Conservation (phyloP, 495 filamentous ascomycete genomes). For the Penicillium nucicola region DNA sequence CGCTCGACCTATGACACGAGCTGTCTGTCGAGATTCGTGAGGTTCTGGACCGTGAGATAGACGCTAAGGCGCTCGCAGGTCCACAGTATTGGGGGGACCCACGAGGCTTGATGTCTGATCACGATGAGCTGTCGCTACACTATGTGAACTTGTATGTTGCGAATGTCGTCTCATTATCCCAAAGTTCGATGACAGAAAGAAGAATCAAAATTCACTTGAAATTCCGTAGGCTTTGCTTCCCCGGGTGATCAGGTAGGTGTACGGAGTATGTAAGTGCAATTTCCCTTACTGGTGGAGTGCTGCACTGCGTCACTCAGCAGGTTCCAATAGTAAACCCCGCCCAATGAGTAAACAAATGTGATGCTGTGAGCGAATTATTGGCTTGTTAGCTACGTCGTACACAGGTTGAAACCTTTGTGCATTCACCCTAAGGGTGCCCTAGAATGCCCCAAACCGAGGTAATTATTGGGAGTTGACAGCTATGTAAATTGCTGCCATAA, state of each 20-base stretch:
- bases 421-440: no score
- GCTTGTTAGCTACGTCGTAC: not conserved
- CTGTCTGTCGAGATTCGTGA: constrained; percentile 19
- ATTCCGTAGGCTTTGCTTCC: constrained; percentile 13
- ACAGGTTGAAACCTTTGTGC: no score
- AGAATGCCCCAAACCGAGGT: no score
- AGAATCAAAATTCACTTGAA: constrained; percentile 17
- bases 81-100: constrained; percentile 17
- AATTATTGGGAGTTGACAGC: no score
- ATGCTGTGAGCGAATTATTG: not conserved
- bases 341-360: not conserved
- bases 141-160: constrained; percentile 31
- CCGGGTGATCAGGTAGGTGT: constrained; percentile 21
- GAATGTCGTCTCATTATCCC: constrained; percentile 26
- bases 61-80: constrained; percentile 23
- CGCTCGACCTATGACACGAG: constrained; percentile 17
- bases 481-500: no score
- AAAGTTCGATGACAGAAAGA: constrained; percentile 19
- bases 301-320: constrained; percentile 30
- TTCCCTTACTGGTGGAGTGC: constrained; percentile 24
- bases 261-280: constrained; percentile 22
- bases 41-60: constrained; percentile 13
- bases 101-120: constrained; percentile 6
- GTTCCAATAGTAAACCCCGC: not conserved
- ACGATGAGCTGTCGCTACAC: constrained; percentile 19